These are phyloP conservation scores for Solanum phureja DNA, from an alignment of 257 asterid species.

Conservation along the genomic window DNA sequence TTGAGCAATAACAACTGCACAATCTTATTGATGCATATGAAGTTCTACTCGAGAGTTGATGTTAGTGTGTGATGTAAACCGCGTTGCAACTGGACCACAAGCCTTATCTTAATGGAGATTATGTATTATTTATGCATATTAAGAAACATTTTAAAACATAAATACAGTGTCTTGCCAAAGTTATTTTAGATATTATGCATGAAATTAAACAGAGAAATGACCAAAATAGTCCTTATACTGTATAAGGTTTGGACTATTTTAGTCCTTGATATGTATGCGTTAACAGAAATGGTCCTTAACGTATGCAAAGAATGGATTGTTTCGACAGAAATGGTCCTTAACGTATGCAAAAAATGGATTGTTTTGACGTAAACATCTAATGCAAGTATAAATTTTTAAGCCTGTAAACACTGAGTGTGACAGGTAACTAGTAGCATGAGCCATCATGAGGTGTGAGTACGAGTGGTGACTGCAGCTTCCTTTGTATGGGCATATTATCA, in stretches of 20 bases:
- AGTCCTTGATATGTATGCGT: background rate
- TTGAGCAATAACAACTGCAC: too few relatives aligned
- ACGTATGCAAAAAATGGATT: background rate
- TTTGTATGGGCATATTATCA: background rate
- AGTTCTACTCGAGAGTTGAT: too few relatives aligned
- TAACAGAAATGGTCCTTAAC: background rate
- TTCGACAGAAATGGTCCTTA: background rate
- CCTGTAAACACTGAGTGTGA: background rate
- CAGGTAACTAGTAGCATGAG: background rate
- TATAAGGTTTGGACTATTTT: background rate
- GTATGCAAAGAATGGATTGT: background rate
- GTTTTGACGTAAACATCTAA: background rate
- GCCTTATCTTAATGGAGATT: background rate
- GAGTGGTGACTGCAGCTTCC: background rate
- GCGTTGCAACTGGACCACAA: too few relatives aligned
- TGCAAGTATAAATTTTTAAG: background rate
- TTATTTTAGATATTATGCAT: background rate
- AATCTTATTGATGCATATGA: too few relatives aligned
- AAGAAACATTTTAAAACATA: background rate
- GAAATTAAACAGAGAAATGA: background rate
- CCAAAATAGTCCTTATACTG: background rate
- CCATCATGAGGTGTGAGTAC: background rate
- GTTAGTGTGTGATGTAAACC: too few relatives aligned
- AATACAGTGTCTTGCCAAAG: background rate
- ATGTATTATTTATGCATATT: background rate